Base-by-base conservation (phyloP, 1,284 basidiomycete genomes). In the Psilocybe mexicana region DNA sequence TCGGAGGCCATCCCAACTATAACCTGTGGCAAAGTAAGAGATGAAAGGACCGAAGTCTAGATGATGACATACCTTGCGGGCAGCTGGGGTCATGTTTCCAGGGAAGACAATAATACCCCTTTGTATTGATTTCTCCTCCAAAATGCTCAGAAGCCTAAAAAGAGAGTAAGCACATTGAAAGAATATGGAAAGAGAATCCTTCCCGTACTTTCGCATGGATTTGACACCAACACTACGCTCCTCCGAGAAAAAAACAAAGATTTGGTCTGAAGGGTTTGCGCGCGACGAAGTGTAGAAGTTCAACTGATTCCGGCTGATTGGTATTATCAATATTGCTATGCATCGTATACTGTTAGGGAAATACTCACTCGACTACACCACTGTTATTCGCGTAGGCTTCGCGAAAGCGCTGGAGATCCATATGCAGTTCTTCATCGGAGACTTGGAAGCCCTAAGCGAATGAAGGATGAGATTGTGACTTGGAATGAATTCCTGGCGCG, bases 51-150 rank as follows among this genome's bases (percentile, higher is more conserved):
- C 52, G 61, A 42, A 38, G 38, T 56, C 24, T 49, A 55, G 38
- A 58, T 51, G 35, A 36, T 52, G 52, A 70, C 79, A 62, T 61
- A 94, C 94, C 79, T 98, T 99, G 67, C 93, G 86, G 5, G 97
- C 97, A 2, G 95, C 93, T 10, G 94, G 90, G 6, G 96, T 98
- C 92, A 99, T 97, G 69, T 91, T 96, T 50, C 93, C 93, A 25
- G 93, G 89, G 78, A 95, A 98, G 65, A 99, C 93, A 61, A 99
- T 93, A 72, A 99, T 91, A 6, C 96, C 97, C 62, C 91, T 83
- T 66, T 88, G 85, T 48, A 98, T 98, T 56, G 84, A 85, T 72
- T 95, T 92, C 72, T 94, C 91, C 70, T 96, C 94, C 51, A 98
- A 80, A 61, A 95, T 92, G 57, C 81, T 80, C 55, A 97, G 84